Conservation (phyloP, 179 eudicot species). For the Camellia oleifera region DNA sequence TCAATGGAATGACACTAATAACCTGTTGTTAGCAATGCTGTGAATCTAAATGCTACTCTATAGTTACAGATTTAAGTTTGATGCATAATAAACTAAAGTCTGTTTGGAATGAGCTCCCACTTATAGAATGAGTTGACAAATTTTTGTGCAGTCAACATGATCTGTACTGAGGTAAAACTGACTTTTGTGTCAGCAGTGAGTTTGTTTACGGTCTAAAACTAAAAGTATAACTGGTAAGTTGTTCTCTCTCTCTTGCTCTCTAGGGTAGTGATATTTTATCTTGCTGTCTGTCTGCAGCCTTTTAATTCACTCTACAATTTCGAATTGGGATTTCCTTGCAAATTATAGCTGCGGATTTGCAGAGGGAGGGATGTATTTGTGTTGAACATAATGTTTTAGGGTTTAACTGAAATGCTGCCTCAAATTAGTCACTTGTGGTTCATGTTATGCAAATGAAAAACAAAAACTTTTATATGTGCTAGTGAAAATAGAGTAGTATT, state of each 20-base stretch:
- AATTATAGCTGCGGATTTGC: background rate
- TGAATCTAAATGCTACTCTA: background rate
- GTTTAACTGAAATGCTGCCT: slow-evolving; percentile 1
- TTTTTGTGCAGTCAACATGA: background rate
- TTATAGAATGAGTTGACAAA: background rate
- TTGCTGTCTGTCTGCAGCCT: too few species aligned
- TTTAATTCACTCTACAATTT: background rate
- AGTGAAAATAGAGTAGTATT: background rate
- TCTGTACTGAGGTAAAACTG: background rate
- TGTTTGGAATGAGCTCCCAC: background rate
- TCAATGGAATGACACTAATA: background rate
- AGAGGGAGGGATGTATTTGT: slow-evolving; percentile 3
- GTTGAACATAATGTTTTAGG: background rate
- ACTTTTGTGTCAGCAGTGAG: background rate
- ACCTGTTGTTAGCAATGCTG: background rate
- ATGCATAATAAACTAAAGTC: background rate
- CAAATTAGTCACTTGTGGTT: background rate
- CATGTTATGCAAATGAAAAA: background rate
- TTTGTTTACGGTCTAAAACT: background rate
- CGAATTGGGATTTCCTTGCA: background rate
- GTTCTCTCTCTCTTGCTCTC: background rate
- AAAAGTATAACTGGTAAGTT: background rate
- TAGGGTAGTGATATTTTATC: too few species aligned
- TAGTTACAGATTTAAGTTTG: background rate
- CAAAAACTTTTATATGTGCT: background rate